Conservation (phyloP, 768 basidiomycete genomes). For the Sarcodon sp. region DNA sequence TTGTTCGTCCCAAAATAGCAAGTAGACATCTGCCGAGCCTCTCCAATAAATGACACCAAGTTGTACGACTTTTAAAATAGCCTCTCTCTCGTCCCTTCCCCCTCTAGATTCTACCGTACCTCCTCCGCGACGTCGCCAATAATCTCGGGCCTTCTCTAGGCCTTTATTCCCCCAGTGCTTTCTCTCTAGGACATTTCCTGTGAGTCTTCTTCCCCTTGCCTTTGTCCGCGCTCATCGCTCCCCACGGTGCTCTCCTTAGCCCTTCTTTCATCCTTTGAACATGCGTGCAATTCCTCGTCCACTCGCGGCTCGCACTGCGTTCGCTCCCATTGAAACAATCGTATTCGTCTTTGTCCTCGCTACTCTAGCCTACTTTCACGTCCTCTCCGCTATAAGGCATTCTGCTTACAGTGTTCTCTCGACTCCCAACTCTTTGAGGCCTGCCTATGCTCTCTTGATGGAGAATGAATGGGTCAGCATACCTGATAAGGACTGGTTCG, state of each 20-base stretch:
- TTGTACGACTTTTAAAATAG: not conserved
- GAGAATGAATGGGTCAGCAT: conserved; percentile 53
- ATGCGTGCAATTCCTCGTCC: conserved; percentile 57
- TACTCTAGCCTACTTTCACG: conserved; percentile 91
- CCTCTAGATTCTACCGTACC: no score
- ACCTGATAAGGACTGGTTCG: conserved; percentile 37
- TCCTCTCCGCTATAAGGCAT: conserved; percentile 83
- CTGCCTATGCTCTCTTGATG: conserved; percentile 41
- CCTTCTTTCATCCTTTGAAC: not conserved
- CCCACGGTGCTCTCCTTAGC: not conserved
- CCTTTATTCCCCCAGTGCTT: no score
- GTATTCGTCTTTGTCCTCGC: conserved; percentile 82
- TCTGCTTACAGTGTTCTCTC: conserved; percentile 64
- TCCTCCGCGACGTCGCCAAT: no score
- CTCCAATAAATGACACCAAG: not conserved
- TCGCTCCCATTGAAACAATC: conserved; percentile 79
- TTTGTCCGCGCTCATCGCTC: no score
- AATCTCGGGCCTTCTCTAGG: no score
- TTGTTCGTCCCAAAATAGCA: not conserved
- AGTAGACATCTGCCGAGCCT: not conserved
- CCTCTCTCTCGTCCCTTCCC: no score
- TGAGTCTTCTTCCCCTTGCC: no score
- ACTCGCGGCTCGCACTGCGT: conserved; percentile 59
- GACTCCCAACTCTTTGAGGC: conserved; percentile 31
- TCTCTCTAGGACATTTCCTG: no score